Conservation (phyloP, 2,329 filamentous ascomycete genomes). For the Anthostomella pinea region DNA sequence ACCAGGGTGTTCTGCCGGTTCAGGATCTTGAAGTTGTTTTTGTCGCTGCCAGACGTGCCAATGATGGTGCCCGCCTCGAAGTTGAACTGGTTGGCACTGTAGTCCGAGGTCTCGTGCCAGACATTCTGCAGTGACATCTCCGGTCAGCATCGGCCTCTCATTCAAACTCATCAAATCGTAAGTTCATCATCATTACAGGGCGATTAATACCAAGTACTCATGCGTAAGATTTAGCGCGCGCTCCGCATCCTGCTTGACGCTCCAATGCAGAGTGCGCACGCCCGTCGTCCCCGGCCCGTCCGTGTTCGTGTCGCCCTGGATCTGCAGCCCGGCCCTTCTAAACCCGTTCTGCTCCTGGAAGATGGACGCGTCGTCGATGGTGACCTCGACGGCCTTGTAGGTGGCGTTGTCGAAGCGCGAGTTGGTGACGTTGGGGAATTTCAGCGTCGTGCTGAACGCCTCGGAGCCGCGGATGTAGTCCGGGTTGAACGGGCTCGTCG, state of each 20-base stretch:
- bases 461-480: constrained; percentile 29
- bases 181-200: too few species aligned
- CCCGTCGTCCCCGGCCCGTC: constrained; percentile 34
- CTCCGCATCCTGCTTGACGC: constrained; percentile 29
- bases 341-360: constrained; percentile 46
- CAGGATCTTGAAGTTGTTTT: constrained; percentile 41
- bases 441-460: constrained; percentile 27
- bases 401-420: constrained; percentile 40
- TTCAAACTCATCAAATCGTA: too few species aligned
- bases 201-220: constrained; percentile 32
- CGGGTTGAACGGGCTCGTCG: constrained; percentile 31
- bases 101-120: constrained; percentile 28
- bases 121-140: constrained; percentile 28
- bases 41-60: constrained; percentile 33
- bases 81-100: constrained; percentile 35
- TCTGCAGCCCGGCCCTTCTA: constrained; percentile 43
- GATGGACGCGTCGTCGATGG: constrained; percentile 42
- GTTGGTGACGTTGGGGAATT: constrained; percentile 25
- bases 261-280: constrained; percentile 31
- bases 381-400: constrained; percentile 41
- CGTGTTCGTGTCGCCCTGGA: constrained; percentile 40
- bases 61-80: constrained; percentile 33
- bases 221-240: constrained; percentile 32
- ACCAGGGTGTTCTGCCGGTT: constrained; percentile 38
- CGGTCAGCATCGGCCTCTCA: too few species aligned